A percentile compares a stretch with the other conserved stretches of the same genome.
Conservation (phyloP, 345 rosid species). For the Ceriops decandra region DNA sequence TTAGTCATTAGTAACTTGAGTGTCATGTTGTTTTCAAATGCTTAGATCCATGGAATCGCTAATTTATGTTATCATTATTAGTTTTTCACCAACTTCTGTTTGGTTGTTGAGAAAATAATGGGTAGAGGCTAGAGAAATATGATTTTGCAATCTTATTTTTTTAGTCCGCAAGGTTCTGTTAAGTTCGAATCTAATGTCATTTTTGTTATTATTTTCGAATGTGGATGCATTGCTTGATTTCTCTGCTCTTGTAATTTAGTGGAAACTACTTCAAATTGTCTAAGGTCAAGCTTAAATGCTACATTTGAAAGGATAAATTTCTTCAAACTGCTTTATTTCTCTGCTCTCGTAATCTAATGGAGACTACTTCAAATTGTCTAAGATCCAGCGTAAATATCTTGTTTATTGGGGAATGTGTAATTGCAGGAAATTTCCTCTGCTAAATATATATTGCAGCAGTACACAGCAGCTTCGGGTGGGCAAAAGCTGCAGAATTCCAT, state of each 20-base stretch:
- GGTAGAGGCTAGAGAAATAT: not conserved
- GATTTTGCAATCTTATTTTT: too few species aligned
- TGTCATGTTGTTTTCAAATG: not conserved
- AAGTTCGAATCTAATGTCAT: too few species aligned
- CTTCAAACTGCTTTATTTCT: too few species aligned
- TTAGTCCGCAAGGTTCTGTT: too few species aligned
- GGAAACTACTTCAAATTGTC: not conserved
- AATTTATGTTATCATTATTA: not conserved
- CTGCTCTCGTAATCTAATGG: not conserved
- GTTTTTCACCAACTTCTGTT: conserved; percentile 8
- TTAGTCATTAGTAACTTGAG: not conserved
- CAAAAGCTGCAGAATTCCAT: conserved; percentile 74
- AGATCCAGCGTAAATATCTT: not conserved
- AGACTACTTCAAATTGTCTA: not conserved
- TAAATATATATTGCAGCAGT: conserved; percentile 86
- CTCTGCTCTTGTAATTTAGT: not conserved
- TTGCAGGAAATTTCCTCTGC: conserved; percentile 82
- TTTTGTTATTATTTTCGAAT: too few species aligned
- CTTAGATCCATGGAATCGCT: conserved; percentile 13
- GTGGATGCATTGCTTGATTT: too few species aligned
- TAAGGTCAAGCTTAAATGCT: not conserved
- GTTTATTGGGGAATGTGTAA: not conserved
- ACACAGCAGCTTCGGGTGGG: conserved; percentile 88
- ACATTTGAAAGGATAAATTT: too few species aligned
- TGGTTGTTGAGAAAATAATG: conserved; percentile 24